Evolutionary conservation across 768 basidiomycete genomes (phyloP).

Genomic region (Multifurca ochricompacta): DNA sequence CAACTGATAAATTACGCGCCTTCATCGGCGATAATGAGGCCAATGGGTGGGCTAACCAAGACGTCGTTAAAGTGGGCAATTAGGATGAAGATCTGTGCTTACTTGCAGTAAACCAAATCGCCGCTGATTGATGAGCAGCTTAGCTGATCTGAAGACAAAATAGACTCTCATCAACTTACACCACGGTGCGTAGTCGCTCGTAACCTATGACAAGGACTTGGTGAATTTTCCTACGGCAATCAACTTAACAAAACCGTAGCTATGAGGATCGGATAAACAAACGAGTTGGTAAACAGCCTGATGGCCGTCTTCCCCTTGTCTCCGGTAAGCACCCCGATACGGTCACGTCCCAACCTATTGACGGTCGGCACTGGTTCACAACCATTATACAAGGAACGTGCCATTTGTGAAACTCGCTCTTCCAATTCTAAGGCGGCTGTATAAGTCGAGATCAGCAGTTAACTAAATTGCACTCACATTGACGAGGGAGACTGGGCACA

Average conservation of each 20-base stretch:
- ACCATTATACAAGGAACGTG: conserved; percentile 27
- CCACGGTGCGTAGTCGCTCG: conserved; percentile 76
- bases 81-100: conserved; percentile 22
- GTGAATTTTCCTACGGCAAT: conserved; percentile 48
- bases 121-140: conserved; percentile 29
- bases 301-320: conserved; percentile 50
- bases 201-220: conserved; percentile 94
- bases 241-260: not conserved
- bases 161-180: conserved; percentile 37
- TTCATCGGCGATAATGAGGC: conserved; percentile 93
- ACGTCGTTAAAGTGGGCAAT: not conserved
- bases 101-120: conserved; percentile 60
- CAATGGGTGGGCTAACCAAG: conserved; percentile 70
- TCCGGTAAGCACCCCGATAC: conserved; percentile 50
- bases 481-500: conserved; percentile 87
- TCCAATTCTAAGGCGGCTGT: conserved; percentile 68
- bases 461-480: conserved; percentile 41
- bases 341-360: conserved; percentile 45
- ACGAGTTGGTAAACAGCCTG: conserved; percentile 72
- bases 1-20: conserved; percentile 35
- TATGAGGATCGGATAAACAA: conserved; percentile 24
- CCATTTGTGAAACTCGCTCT: conserved; percentile 94
- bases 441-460: not conserved
- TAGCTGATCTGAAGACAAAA: not conserved
- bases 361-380: not conserved